Base-by-base conservation (phyloP, 2,329 filamentous ascomycete genomes). In the Pseudogymnoascus sp. region DNA sequence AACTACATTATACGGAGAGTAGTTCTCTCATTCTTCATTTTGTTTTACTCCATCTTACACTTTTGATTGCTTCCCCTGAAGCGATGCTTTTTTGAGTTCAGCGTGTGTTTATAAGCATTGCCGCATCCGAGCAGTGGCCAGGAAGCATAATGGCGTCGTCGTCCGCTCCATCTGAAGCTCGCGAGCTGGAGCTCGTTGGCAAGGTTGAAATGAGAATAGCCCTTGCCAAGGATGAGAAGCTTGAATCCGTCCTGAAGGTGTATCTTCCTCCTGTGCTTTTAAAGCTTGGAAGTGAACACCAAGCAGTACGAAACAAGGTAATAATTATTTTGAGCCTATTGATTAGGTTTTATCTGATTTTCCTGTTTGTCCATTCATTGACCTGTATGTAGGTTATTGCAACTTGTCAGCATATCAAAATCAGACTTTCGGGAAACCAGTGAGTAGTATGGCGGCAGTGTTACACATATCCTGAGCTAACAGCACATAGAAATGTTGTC, bases 241-340 rank as follows among this genome's bases (percentile, higher is more conserved):
- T 99, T 1, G 85, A 93, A 71, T 77, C 85, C 22, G 78, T 94
- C 14, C 79, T 99, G 16, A 85, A 88, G 69, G 86, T 83, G 41
- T 97, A 93, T 70, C 79, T 99, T 25, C 78, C 89, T 3, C 88
- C 93, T 0, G 76, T 97, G 9, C 81, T 99, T 2, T 79, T 97
- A 62, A 97, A 97, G 72, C 85, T 95, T 32, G 86, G 82, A 32
- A 97, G 92, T 57, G 88, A 91, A 22, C 84, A 92, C 74, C 81
- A 85, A 58, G 80, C 85, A 47, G 94, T 97, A 28, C 84, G 93
- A 68, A 87, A 87, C 68, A 94, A 93, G 77, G 85, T 86, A 70
- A 65, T 70, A 64, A 18, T 30, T 59, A 32, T 64, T 63, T 58
- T 64, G 28, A 8, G 22, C 43, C 20, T 35, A 60, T 35, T 60